Base-by-base conservation (phyloP, 2,329 filamentous ascomycete species). In the Ophiocordyceps unilateralis region DNA sequence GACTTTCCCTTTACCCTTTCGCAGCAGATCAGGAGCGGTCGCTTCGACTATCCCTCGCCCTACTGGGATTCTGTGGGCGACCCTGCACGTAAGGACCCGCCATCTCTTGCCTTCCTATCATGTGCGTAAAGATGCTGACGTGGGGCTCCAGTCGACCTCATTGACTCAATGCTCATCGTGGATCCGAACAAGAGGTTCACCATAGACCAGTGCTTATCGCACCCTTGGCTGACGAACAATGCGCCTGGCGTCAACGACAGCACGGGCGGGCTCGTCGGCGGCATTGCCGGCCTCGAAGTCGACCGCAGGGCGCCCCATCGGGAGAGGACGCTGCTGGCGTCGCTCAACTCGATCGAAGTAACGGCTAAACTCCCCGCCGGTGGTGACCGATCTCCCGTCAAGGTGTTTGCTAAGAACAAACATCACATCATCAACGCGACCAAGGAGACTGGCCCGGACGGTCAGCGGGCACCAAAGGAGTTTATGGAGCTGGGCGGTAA, bases 11-110 rank as follows among this genome's bases (percentile, higher is more conserved):
- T 85, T 57, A 85, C 74, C 0, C 69, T 96, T 39, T 83, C 82
- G 2, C 81, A 94, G 52, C 88, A 96, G 64, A 96, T 93, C 63
- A 88, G 83, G 59, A 74, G 76, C 59, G 91, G 85, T 15, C 74
- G 78, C 19, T 98, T 94, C 56, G 84, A 95, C 60, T 98, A 95
- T 55, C 89, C 91, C 1, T 93, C 86, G 1, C 91, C 91, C 0
- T 96, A 96, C 61, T 98, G 83, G 54, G 88, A 64, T 43, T 64
- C 61, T 11, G 61, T 64, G n/a, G 61, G 61, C 38, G 61, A 96
- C 50, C 74, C 82, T 43, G 91, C 89, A 8, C 69, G 72, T 76
- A 62, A 65, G 72, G 5, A 17, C 11, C 14, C 3, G 5, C 11
- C 5, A 1, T 11, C 6, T 20, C 10, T n/a, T 15, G 2, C 12